Percentiles rank a stretch among this genome's conserved stretches.
Conservation (phyloP, 345 rosid genomes). For the Microthlaspi erraticum region DNA sequence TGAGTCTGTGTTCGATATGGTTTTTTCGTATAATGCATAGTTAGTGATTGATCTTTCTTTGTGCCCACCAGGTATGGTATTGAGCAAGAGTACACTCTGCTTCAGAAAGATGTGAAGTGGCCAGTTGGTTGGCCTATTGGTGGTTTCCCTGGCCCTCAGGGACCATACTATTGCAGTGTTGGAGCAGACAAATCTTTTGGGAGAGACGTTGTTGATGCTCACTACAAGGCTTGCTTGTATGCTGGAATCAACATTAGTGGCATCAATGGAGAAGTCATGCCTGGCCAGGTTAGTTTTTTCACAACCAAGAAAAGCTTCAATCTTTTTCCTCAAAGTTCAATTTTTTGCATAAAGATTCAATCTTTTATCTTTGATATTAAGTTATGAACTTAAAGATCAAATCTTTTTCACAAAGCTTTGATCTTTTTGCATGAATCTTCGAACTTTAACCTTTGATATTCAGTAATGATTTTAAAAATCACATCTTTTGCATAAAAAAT, state of each 20-base stretch:
- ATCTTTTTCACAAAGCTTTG: not conserved
- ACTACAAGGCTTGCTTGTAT: conserved; percentile 92
- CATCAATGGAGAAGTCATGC: conserved; percentile 99
- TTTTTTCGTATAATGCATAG: not conserved
- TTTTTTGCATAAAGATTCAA: conserved; percentile 4
- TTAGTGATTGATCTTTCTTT: conserved; percentile 1
- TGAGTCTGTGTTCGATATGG: not conserved
- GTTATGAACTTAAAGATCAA: not conserved
- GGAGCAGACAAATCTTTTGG: conserved; percentile 95
- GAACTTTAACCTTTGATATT: not conserved
- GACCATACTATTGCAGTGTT: conserved; percentile 85
- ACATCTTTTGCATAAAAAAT: not conserved
- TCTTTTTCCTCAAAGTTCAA: not conserved
- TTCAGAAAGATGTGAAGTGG: conserved; percentile 86
- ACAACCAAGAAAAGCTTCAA: conserved; percentile 18
- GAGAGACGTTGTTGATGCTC: conserved; percentile 88
- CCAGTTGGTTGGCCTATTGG: conserved; percentile 93
- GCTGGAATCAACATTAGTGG: conserved; percentile 89
- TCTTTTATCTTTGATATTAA: not conserved
- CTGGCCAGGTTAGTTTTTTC: conserved; percentile 54
- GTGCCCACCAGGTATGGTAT: conserved; percentile 59
- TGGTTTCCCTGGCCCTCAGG: conserved; percentile 95
- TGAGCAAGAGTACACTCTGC: conserved; percentile 90
- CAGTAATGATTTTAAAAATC: not conserved
- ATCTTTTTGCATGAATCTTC: not conserved